phyloP scores from a whole-genome alignment of 2,329 filamentous ascomycete genomes.

The Fusarium camptoceras region DNA sequence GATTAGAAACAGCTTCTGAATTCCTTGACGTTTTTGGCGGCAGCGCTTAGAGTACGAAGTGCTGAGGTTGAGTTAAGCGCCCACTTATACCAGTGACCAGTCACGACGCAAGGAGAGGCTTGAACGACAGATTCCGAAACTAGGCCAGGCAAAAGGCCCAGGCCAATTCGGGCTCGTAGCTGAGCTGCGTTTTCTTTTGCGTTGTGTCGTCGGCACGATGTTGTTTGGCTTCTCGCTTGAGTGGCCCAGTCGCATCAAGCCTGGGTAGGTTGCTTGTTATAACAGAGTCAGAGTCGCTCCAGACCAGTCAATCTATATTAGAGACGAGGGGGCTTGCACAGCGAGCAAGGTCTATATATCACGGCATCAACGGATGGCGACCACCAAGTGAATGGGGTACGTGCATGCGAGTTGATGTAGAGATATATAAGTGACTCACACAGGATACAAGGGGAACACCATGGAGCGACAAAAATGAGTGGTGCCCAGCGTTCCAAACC shows the following conservation, averaged over 20 bases:
- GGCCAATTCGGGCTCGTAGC: not conserved
- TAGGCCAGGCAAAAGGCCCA: constrained; percentile 14
- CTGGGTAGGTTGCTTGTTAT: constrained; percentile 36
- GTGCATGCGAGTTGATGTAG: constrained; percentile 24
- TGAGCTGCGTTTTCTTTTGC: constrained; percentile 9
- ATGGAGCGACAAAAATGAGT: constrained; percentile 40
- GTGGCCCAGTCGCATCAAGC: constrained; percentile 44
- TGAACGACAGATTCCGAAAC: constrained; percentile 34
- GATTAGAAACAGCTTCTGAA: constrained; percentile 25
- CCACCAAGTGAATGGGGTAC: constrained; percentile 46
- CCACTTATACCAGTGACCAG: constrained; percentile 39
- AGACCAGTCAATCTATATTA: constrained; percentile 3
- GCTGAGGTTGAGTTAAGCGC: constrained; percentile 40
- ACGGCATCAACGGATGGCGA: constrained; percentile 31
- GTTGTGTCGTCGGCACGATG: constrained; percentile 26
- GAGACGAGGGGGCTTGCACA: constrained; percentile 32
- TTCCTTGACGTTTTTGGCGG: constrained; percentile 35
- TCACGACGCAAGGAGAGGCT: constrained; percentile 34
- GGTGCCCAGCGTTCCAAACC: constrained; percentile 45
- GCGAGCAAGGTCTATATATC: constrained; percentile 20
- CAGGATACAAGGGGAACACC: constrained; percentile 46
- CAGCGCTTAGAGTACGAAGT: constrained; percentile 43
- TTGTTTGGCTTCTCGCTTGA: constrained; percentile 36
- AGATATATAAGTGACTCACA: constrained; percentile 46
- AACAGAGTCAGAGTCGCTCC: constrained; percentile 29